Evolutionary conservation across 352 stramenopile species (phyloP), one percentile per base, ranked within the genome.

Genomic region (Phytophthora cajani): DNA sequence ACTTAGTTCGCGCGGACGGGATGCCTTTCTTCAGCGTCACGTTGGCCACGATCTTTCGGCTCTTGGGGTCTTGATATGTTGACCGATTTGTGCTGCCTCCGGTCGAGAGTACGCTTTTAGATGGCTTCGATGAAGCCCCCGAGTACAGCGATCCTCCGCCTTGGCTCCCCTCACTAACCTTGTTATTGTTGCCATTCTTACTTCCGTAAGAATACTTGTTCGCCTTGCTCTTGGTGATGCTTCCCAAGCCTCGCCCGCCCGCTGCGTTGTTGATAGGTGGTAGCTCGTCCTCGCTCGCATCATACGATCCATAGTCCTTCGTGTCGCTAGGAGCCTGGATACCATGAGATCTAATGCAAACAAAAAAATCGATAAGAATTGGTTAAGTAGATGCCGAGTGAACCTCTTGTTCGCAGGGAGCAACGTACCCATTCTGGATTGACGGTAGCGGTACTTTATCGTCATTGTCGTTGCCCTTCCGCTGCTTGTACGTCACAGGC

Each of bases 401-500:
- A 17, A 16, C 38, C 21, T 27, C 33, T 10, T 50, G 12, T 6
- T 42, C 14, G 14, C 36, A 59, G 51, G 14, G n/a, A 60, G 17
- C 16, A 55, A 64, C 66, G 38, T 63, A 84, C 74, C 71, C 75
- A 58, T 64, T 83, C 33, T 88, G 79, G 71, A 91, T 85, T 21
- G 78, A 83, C 10, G 83, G 82, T 51, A 90, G 69, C 6, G 80
- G 81, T 5, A 77, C 53, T 63, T 84, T 84, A 38, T 84, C 77
- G 47, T 89, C 78, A 21, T 77, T 77, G 46, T 91, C 82, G 12
- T 88, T 90, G 51, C 52, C 58, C 44, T 89, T 89, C 42, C 71
- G 71, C 62, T 85, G 82, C 40, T 80, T 86, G 25, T 75, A 61
- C 30, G 73, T 67, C 4, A 75, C 30, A 17, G 82, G 55, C 11